phyloP scores from a whole-genome alignment of 148 eudicot species.

The Chenopodium album region DNA sequence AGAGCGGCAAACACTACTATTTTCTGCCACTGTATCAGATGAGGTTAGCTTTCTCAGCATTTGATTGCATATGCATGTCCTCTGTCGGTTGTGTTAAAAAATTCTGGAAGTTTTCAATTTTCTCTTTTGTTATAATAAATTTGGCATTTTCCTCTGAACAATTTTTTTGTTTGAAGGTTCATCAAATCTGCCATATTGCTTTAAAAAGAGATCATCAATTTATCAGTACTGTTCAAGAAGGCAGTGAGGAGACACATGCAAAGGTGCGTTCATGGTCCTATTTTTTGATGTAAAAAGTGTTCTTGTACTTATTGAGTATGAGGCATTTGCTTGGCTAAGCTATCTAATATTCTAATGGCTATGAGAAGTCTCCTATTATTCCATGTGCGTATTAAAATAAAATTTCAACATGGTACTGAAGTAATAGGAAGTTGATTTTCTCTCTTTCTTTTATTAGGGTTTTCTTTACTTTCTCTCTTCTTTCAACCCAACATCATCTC shows the following conservation, averaged over 20 bases:
- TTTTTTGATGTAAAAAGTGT: not conserved
- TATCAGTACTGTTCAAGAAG: constrained; percentile 76
- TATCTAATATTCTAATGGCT: too few species aligned
- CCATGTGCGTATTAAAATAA: not conserved
- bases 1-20: constrained; percentile 87
- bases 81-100: constrained; percentile 8
- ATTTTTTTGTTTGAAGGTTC: constrained; percentile 55
- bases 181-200: constrained; percentile 83
- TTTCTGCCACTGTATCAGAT: constrained; percentile 85
- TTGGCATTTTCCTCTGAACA: not conserved
- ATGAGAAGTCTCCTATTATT: not conserved
- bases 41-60: constrained; percentile 47
- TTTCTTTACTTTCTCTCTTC: not conserved
- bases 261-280: constrained; percentile 49
- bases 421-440: not conserved
- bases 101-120: not conserved
- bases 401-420: not conserved
- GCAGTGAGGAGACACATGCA: constrained; percentile 81
- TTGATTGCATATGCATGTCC: constrained; percentile 11
- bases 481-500: not conserved
- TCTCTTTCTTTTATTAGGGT: not conserved
- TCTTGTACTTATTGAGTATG: not conserved
- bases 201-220: constrained; percentile 86
- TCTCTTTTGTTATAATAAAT: not conserved
- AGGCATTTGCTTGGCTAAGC: not conserved